phyloP scores from a whole-genome alignment of 257 asterid genomes.

The Solanum verrucosum region DNA sequence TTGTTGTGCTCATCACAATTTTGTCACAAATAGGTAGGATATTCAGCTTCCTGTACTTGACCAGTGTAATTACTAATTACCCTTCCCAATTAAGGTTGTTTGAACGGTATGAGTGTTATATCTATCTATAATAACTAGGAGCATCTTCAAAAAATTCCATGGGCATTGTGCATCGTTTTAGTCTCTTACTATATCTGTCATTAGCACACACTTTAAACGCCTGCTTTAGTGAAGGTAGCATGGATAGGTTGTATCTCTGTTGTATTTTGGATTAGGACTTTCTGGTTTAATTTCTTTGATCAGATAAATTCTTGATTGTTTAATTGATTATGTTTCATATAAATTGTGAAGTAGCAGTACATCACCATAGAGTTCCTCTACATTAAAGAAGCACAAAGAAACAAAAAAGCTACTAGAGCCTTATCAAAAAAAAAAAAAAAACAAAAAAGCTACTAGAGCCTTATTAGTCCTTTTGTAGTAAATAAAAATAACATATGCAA shows the following conservation, averaged over 20 bases:
- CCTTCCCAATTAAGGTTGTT: neutral
- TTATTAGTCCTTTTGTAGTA: neutral
- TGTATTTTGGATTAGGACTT: neutral
- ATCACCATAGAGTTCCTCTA: neutral
- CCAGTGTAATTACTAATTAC: neutral
- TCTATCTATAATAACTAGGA: neutral
- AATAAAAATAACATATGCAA: neutral
- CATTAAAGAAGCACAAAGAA: neutral
- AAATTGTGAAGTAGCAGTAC: neutral
- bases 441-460: neutral
- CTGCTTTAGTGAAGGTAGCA: neutral
- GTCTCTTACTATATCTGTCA: neutral
- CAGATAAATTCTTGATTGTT: neutral
- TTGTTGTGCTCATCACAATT: neutral
- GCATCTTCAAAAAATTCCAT: neutral
- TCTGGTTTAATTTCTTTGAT: neutral
- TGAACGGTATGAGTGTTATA: neutral
- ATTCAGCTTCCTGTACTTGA: neutral
- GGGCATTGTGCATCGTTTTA: neutral
- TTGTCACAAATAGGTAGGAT: neutral
- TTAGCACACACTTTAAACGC: neutral
- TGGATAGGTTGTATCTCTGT: neutral
- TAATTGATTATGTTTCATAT: neutral
- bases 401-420: neutral
- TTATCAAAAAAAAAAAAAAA: neutral